Percentiles rank a stretch among this genome's conserved stretches.
These are phyloP conservation scores for Aspergillus phoenicis DNA, from an alignment of 2,329 filamentous ascomycete species.

Conservation along the genomic window DNA sequence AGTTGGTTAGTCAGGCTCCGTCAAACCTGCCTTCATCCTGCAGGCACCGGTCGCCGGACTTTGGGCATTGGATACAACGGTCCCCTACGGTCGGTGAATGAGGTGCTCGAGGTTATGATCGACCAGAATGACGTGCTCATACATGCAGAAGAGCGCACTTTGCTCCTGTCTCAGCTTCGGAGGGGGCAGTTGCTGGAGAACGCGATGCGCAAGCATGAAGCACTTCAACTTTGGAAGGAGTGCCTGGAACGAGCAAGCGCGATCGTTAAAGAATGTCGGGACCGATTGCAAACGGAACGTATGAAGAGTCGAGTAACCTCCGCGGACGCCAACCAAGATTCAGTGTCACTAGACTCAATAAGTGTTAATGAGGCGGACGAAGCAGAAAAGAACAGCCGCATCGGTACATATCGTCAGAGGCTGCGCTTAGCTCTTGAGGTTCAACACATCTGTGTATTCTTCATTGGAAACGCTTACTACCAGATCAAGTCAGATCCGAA, in stretches of 20 bases:
- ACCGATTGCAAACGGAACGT: slow-evolving; percentile 58
- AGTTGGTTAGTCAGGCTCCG: slow-evolving; percentile 75
- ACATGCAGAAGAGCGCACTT: slow-evolving; percentile 67
- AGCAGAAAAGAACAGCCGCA: slow-evolving; percentile 47
- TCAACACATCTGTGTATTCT: slow-evolving; percentile 81
- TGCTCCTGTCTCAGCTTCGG: slow-evolving; percentile 65
- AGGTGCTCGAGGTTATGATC: slow-evolving; percentile 90
- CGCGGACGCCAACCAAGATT: slow-evolving; percentile 24
- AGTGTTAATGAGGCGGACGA: slow-evolving; percentile 44
- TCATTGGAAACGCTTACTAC: slow-evolving; percentile 78
- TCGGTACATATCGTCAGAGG: slow-evolving; percentile 64
- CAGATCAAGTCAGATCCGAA: slow-evolving; percentile 75
- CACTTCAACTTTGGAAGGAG: slow-evolving; percentile 69
- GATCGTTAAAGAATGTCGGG: slow-evolving; percentile 63
- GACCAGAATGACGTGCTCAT: slow-evolving; percentile 74
- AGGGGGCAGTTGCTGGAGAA: slow-evolving; percentile 80
- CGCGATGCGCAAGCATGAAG: slow-evolving; percentile 66
- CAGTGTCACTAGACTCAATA: slow-evolving; percentile 11
- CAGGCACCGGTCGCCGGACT: slow-evolving; percentile 64
- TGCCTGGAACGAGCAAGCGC: slow-evolving; percentile 53
- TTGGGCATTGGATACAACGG: slow-evolving; percentile 62
- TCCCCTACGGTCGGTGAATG: slow-evolving; percentile 76
- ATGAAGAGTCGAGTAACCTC: slow-evolving; percentile 30
- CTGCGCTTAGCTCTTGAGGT: slow-evolving; percentile 75
- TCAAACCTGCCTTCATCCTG: slow-evolving; percentile 82